phyloP scores from a whole-genome alignment of 768 basidiomycete species.

The Mycena chlorophos region DNA sequence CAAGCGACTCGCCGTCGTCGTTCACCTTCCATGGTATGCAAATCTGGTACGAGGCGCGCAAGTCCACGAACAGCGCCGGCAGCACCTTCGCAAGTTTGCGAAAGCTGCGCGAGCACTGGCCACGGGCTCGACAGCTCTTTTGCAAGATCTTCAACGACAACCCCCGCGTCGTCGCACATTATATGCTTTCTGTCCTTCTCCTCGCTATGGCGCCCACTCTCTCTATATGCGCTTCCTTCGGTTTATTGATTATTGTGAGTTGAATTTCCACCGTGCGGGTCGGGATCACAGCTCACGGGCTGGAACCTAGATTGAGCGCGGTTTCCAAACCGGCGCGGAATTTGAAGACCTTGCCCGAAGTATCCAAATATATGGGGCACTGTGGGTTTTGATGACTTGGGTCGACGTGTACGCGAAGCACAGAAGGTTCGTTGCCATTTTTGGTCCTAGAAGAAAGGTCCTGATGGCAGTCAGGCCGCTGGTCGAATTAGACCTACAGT shows the following conservation, averaged over 20 bases:
- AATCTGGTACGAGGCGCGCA: not conserved
- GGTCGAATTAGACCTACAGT: not conserved
- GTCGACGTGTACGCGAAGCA: not conserved
- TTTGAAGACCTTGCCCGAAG: not conserved
- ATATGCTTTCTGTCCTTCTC: constrained; percentile 33
- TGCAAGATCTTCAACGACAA: constrained; percentile 24
- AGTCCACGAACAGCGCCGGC: not conserved
- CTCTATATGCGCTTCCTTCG: constrained; percentile 33
- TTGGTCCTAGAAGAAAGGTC: not conserved
- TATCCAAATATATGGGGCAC: not conserved
- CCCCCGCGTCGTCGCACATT: constrained; percentile 21
- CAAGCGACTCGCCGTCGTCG: not conserved
- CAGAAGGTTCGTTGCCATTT: not conserved
- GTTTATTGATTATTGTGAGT: constrained; percentile 32
- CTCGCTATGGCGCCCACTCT: constrained; percentile 31
- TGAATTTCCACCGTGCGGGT: not conserved
- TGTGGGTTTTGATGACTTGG: not conserved
- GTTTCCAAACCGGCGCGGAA: not conserved
- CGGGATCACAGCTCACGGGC: not conserved
- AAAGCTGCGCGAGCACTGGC: not conserved
- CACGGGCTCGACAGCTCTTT: constrained; percentile 22
- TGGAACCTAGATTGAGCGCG: not conserved
- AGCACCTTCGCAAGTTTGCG: not conserved
- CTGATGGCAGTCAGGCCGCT: not conserved
- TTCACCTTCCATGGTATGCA: not conserved